Percentiles rank a stretch among this genome's conserved stretches.
phyloP scores from a whole-genome alignment of 768 basidiomycete species.

The Imleria badia region DNA sequence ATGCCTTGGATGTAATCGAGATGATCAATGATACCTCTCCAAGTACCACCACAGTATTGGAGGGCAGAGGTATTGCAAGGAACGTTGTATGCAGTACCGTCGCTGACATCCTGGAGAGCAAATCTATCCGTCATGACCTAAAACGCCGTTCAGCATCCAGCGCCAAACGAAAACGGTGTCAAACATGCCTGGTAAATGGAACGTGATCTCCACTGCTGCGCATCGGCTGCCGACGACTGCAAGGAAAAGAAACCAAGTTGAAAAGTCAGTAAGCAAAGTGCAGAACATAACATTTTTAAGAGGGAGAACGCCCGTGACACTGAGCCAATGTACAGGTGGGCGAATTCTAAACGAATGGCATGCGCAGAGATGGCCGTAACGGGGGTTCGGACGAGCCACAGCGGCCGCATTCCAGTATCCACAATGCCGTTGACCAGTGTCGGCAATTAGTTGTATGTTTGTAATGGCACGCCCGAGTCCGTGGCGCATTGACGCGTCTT shows the following conservation, averaged over 20 bases:
- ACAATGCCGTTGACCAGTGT: conserved; percentile 21
- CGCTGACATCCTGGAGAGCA: conserved; percentile 43
- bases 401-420: conserved; percentile 21
- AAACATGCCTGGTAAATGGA: conserved; percentile 52
- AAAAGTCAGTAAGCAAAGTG: conserved; percentile 12
- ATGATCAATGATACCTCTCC: conserved; percentile 49
- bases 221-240: conserved; percentile 35
- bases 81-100: conserved; percentile 29
- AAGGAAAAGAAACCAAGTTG: background rate
- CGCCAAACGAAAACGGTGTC: background rate
- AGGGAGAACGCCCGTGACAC: background rate
- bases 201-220: conserved; percentile 49
- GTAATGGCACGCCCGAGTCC: background rate
- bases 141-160: background rate
- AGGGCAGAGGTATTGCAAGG: conserved; percentile 47
- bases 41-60: conserved; percentile 59
- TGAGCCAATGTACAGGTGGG: background rate
- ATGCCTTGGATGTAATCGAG: conserved; percentile 64
- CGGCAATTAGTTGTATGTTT: conserved; percentile 23
- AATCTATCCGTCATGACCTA: conserved; percentile 61
- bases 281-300: conserved; percentile 8
- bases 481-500: conserved; percentile 12
- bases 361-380: background rate
- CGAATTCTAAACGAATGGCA: conserved; percentile 5
- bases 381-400: conserved; percentile 5